Base-by-base conservation (phyloP, 2,329 filamentous ascomycete species). In the Macroventuria anomochaeta region DNA sequence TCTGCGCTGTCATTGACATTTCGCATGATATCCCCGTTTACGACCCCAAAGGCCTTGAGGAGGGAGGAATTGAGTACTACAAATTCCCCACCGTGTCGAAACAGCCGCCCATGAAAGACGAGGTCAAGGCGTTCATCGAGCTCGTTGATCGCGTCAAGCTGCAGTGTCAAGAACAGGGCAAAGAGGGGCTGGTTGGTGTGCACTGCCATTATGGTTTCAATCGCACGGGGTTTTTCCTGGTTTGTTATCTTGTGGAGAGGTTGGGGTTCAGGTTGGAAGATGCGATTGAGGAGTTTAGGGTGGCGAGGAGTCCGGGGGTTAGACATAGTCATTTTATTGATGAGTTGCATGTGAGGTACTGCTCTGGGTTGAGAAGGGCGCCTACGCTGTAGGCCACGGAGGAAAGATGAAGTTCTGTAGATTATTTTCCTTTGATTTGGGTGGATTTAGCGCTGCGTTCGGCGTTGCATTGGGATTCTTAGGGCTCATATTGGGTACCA, bases 151-250 rank as follows among this genome's bases (percentile, higher is more conserved):
- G 66, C 5, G 63, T 81, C 2, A 64, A 74, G 1, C 55, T 46
- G 5, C 62, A 71, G 31, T 49, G 52, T 1, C 49, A 76, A 72
- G 53, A 67, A 33, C 63, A 71, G 37, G 49, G 53, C 0, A 57
- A 76, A 73, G 51, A 66, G 31, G 48, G 61, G 12, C 49, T 88
- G 40, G 84, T 96, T 44, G 93, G 88, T 2, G 91, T 96, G 0
- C 93, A 97, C 72, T 97, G 93, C 67, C 93, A 97, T 69, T 97
- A 97, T 65, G 93, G 93, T 0, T 97, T 96, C 77, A 97, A 97
- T 72, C 85, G 93, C 18, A 97, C 93, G 0, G 93, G 93, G 0
- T 96, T 93, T 72, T 90, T 97, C 69, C 85, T 97, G 43, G 88
- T 91, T 26, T 91, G 88, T 67, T 97, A 97, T 69, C 79, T 97